Percentiles rank a stretch among this genome's conserved stretches.
Conservation (phyloP, 345 rosid species). For the Stellera chamaejasme region DNA sequence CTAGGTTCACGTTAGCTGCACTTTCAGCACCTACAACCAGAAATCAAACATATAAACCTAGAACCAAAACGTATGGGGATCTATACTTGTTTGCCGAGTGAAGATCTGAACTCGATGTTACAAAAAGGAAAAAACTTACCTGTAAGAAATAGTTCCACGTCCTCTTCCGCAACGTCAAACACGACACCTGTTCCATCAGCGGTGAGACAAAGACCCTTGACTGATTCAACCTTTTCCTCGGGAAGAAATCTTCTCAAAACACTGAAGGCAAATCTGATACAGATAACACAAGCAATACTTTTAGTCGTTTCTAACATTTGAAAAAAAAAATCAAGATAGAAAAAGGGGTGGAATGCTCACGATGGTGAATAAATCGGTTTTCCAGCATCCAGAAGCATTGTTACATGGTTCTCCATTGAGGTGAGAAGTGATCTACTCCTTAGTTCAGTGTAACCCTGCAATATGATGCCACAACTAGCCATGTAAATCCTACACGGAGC, state of each 20-base stretch:
- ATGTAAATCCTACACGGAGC: neutral
- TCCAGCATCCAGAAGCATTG: conserved; percentile 69
- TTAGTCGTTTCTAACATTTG: too few relatives aligned
- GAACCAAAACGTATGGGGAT: neutral
- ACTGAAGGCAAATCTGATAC: conserved; percentile 50
- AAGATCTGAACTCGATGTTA: neutral
- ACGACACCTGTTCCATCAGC: conserved; percentile 81
- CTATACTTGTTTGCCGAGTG: neutral
- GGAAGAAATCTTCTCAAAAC: conserved; percentile 80
- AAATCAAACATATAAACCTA: neutral
- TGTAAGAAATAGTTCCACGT: conserved; percentile 50
- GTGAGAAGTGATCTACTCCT: conserved; percentile 81
- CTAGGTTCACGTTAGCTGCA: conserved; percentile 58
- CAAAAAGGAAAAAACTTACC: conserved; percentile 24
- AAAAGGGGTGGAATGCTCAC: conserved; percentile 31
- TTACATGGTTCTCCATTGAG: conserved; percentile 86
- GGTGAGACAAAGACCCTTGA: conserved; percentile 69
- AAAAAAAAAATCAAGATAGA: neutral
- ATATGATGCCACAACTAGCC: neutral
- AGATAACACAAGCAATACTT: neutral
- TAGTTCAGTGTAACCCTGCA: conserved; percentile 86
- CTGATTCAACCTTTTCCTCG: conserved; percentile 77
- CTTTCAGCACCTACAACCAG: conserved; percentile 43
- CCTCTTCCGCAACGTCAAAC: conserved; percentile 63
- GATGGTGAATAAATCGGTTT: conserved; percentile 60